Evolutionary conservation across 495 filamentous ascomycete species (phyloP), one percentile per base, ranked within the genome.

Genomic region (Annulohypoxylon nitens): DNA sequence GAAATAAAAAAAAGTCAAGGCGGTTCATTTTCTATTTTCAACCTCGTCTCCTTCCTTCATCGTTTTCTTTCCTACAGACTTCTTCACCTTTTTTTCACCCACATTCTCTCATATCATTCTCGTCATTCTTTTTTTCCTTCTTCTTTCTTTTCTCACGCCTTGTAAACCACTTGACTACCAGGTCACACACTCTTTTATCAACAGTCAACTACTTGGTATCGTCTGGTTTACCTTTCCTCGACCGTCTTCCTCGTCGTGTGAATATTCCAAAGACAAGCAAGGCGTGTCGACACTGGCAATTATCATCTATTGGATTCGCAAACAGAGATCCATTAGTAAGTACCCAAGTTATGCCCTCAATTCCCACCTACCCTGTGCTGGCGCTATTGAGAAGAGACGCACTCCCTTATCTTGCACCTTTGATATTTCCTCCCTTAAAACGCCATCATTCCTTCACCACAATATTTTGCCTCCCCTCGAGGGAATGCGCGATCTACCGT

Each of bases 361-460:
- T 34, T 30, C 12, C 47, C 34, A 39, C 25, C 20, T 57, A 23
- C 53, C 33, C 33, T 57, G 33, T 4, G 30, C 11, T 9, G 43
- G 16, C 37, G n/a, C 14, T 57, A 37, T 37, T 37, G 33, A 10
- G 14, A 54, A 37, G 20, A 12, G 18, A 57, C 36, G 33, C 65
- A 30, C 62, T 74, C 69, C 68, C 73, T 70, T 68, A 33, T 68
- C 36, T 68, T 70, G 39, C 33, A 71, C 61, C 63, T 69, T 62
- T 45, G 34, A 64, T 51, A 23, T 60, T 75, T 50, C 60, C 57
- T 66, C 64, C 75, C 71, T 72, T 71, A 14, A 11, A 54, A 57
- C 69, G 53, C 64, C 60, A 67, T 71, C 75, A 77, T 78, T 78
- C 76, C 72, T 77, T 75, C 71, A 61, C 61, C 33, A 53, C 50